phyloP scores from a whole-genome alignment of 2,329 filamentous ascomycete species.

The Pseudogymnoascus sp. region DNA sequence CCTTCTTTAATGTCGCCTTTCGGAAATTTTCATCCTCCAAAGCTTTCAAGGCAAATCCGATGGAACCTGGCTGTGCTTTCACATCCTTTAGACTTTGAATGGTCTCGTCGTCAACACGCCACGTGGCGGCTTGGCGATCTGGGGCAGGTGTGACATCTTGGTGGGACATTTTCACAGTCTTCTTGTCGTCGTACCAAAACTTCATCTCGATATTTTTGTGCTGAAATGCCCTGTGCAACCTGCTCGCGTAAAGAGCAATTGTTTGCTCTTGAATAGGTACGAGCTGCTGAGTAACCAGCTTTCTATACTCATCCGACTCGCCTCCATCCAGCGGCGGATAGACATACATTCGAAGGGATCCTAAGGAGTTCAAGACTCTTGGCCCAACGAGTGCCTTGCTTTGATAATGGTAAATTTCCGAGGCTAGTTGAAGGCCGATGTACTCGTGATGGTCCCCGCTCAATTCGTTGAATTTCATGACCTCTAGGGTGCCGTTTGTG shows the following conservation, averaged over 20 bases:
- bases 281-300: constrained; percentile 68
- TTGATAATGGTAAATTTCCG: constrained; percentile 86
- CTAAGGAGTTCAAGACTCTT: constrained; percentile 74
- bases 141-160: constrained; percentile 44
- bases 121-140: constrained; percentile 47
- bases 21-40: constrained; percentile 65
- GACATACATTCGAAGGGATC: constrained; percentile 70
- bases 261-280: constrained; percentile 69
- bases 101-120: constrained; percentile 63
- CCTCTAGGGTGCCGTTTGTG: constrained; percentile 59
- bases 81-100: constrained; percentile 35
- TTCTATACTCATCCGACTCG: constrained; percentile 71
- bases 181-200: constrained; percentile 76
- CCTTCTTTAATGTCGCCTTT: constrained; percentile 58
- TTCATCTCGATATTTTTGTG: constrained; percentile 70
- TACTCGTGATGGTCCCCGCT: constrained; percentile 84
- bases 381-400: constrained; percentile 75
- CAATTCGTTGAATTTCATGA: constrained; percentile 65
- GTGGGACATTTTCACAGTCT: constrained; percentile 62
- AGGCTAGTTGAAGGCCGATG: constrained; percentile 79
- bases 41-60: constrained; percentile 58
- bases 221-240: constrained; percentile 76
- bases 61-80: constrained; percentile 39
- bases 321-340: constrained; percentile 81
- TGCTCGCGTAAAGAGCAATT: constrained; percentile 69